Percentiles rank a stretch among this genome's conserved stretches.
These are phyloP conservation scores for Madurella fahalii DNA, from an alignment of 2,329 filamentous ascomycete species.

Conservation along the genomic window DNA sequence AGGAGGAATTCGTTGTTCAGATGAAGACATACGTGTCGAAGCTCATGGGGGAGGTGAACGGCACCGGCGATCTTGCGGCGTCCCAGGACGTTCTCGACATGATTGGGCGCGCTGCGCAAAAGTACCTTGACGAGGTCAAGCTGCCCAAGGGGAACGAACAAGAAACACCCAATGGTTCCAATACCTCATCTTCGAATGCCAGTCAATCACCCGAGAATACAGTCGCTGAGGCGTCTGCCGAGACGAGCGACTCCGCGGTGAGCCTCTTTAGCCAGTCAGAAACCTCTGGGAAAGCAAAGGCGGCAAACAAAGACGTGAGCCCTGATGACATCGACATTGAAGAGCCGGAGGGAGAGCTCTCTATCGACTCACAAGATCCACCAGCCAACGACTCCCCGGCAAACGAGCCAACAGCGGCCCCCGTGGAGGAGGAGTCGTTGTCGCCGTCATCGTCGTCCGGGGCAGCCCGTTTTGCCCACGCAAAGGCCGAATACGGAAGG, in stretches of 20 bases:
- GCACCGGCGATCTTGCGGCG: constrained; percentile 29
- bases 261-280: constrained; percentile 24
- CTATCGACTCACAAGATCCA: constrained; percentile 28
- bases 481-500: constrained; percentile 10
- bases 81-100: constrained; percentile 47
- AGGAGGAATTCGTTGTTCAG: constrained; percentile 35
- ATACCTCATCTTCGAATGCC: constrained; percentile 4
- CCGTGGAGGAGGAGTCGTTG: constrained; percentile 4
- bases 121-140: constrained; percentile 43
- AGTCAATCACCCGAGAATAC: neutral
- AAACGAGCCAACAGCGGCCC: constrained; percentile 9
- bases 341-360: constrained; percentile 37
- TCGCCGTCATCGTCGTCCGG: constrained; percentile 5
- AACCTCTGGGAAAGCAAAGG: constrained; percentile 19
- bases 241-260: constrained; percentile 1
- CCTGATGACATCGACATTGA: constrained; percentile 51
- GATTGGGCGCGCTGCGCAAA: constrained; percentile 48
- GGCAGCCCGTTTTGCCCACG: neutral
- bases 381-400: constrained; percentile 10
- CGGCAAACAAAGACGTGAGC: constrained; percentile 28
- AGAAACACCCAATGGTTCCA: neutral
- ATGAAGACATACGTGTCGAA: constrained; percentile 41
- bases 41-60: constrained; percentile 41
- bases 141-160: constrained; percentile 2
- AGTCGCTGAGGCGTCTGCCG: neutral